Conservation (phyloP, 805 yeast genomes). For the Candida stauntonica region DNA sequence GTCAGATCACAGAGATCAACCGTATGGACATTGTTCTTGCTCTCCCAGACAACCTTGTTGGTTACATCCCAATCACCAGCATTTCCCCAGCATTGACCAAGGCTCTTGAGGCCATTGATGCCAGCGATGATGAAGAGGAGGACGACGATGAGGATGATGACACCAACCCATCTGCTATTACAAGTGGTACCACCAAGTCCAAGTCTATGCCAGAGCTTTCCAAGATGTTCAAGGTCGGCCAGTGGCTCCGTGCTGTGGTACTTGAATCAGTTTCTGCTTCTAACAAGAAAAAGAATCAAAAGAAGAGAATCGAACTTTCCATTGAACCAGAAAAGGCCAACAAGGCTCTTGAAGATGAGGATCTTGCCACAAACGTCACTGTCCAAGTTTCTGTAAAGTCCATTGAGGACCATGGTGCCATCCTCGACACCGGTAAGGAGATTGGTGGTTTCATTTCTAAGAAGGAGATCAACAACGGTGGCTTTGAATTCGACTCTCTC, state of each 20-base stretch:
- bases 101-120: conserved; percentile 52
- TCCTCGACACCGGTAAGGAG: conserved; percentile 65
- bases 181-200: conserved; percentile 24
- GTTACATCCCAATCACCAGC: conserved; percentile 71
- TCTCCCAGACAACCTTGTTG: conserved; percentile 76
- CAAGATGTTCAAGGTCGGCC: conserved; percentile 61
- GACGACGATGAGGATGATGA: conserved; percentile 34
- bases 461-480: conserved; percentile 50
- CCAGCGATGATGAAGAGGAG: conserved; percentile 39
- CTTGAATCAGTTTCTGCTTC: conserved; percentile 46
- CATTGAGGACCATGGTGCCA: conserved; percentile 89
- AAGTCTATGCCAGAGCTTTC: conserved; percentile 53
- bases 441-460: conserved; percentile 70
- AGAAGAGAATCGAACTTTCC: conserved; percentile 64
- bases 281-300: conserved; percentile 32
- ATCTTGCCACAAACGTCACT: conserved; percentile 54
- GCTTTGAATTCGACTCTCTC: conserved; percentile 33
- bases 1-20: conserved; percentile 62
- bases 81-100: conserved; percentile 60
- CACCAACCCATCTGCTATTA: conserved; percentile 16
- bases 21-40: conserved; percentile 63
- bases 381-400: conserved; percentile 77
- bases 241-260: conserved; percentile 84
- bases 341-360: conserved; percentile 54
- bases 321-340: conserved; percentile 76